Conservation (phyloP, 2,329 filamentous ascomycete species). For the Aquanectria penicillioides region DNA sequence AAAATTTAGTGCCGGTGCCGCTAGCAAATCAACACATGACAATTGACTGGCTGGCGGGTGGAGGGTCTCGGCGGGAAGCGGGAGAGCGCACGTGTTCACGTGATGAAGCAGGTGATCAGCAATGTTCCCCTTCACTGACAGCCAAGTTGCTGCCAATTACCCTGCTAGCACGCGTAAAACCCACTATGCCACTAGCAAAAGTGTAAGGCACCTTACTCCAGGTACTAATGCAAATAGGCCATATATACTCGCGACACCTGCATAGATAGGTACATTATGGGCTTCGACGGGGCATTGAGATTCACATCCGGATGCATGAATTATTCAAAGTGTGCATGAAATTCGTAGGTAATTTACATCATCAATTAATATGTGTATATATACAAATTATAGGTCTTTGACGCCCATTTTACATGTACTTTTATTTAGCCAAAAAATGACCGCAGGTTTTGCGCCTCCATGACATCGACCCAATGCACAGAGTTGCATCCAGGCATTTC, state of each 20-base stretch:
- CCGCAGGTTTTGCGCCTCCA: slow-evolving; percentile 47
- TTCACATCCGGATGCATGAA: too few species aligned
- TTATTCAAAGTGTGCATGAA: background rate
- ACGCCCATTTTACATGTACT: too few species aligned
- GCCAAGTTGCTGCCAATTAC: background rate
- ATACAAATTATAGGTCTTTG: too few species aligned
- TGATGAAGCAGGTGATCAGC: background rate
- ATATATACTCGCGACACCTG: too few species aligned
- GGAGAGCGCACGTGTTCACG: background rate
- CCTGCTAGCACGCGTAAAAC: too few species aligned
- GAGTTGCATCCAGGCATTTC: slow-evolving; percentile 44
- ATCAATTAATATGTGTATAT: background rate
- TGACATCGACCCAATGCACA: slow-evolving; percentile 57
- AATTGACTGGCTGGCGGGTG: slow-evolving; percentile 7
- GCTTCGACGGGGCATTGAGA: too few species aligned
- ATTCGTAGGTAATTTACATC: too few species aligned
- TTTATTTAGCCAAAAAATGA: slow-evolving; percentile 46
- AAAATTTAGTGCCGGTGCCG: slow-evolving; percentile 34
- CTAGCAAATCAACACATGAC: slow-evolving; percentile 24
- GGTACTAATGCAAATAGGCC: too few species aligned
- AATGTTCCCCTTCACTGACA: too few species aligned
- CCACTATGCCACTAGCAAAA: too few species aligned
- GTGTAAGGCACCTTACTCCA: too few species aligned
- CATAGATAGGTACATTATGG: too few species aligned
- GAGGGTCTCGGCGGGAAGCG: slow-evolving; percentile 12